Conservation (phyloP, 805 yeast genomes). For the Naumovozyma baii region DNA sequence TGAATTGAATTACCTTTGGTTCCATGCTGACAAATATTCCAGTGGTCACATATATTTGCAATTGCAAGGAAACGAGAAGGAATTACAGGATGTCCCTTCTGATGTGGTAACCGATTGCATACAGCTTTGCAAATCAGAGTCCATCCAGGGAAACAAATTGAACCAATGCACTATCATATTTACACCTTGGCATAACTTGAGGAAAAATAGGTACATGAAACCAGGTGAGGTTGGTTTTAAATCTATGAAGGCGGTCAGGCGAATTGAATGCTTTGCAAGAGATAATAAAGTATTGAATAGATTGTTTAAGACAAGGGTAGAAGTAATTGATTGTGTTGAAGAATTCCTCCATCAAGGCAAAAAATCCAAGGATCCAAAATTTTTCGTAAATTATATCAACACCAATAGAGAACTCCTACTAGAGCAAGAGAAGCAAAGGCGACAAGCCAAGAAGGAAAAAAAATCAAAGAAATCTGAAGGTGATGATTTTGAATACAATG, state of each 20-base stretch:
- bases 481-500: not conserved
- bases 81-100: constrained; percentile 42
- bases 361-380: constrained; percentile 24
- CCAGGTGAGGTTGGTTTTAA: constrained; percentile 72
- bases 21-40: constrained; percentile 67
- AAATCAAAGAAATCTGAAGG: constrained; percentile 9
- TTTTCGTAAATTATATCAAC: constrained; percentile 12
- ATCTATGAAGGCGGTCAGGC: constrained; percentile 44
- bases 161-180: constrained; percentile 57
- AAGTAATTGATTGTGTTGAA: constrained; percentile 32
- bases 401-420: constrained; percentile 14
- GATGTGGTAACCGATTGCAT: constrained; percentile 47
- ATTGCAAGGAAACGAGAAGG: constrained; percentile 37
- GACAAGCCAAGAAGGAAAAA: constrained; percentile 11
- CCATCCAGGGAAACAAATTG: constrained; percentile 65
- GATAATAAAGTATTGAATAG: constrained; percentile 53
- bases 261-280: constrained; percentile 43
- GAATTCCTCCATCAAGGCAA: constrained; percentile 22
- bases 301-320: constrained; percentile 55
- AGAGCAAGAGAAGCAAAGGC: constrained; percentile 17
- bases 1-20: constrained; percentile 54
- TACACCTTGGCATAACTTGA: constrained; percentile 65
- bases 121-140: constrained; percentile 68
- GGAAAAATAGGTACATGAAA: constrained; percentile 62
- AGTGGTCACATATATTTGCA: constrained; percentile 72